Evolutionary conservation across 2,329 filamentous ascomycete species (phyloP).

Genomic region (Leptographium wingfieldii): DNA sequence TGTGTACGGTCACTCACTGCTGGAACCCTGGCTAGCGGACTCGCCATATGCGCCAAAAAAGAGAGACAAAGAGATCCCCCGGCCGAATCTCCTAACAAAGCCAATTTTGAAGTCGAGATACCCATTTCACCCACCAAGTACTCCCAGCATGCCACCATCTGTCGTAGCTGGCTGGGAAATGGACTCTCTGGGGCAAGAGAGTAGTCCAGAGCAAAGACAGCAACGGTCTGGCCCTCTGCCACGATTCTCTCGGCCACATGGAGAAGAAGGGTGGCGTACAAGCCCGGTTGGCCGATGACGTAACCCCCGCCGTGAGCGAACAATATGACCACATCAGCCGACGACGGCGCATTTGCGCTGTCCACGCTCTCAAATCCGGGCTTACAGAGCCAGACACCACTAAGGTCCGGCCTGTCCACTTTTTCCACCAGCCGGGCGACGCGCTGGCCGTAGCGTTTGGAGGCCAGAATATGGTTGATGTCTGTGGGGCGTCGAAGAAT

Average conservation of each 20-base stretch:
- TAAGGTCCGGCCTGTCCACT: background rate
- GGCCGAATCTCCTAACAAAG: background rate
- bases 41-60: background rate
- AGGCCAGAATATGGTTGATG: background rate
- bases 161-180: background rate
- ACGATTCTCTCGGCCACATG: background rate
- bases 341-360: background rate
- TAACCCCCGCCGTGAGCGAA: background rate
- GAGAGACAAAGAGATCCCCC: background rate
- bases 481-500: background rate
- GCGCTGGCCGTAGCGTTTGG: conserved; percentile 4
- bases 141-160: background rate
- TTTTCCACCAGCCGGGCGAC: background rate
- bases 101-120: background rate
- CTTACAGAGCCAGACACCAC: background rate
- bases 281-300: background rate
- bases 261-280: background rate
- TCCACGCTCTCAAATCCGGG: background rate
- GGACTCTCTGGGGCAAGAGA: background rate
- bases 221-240: background rate
- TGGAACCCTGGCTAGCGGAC: background rate
- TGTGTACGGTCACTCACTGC: background rate
- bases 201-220: background rate
- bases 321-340: background rate
- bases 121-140: background rate